Conservation (phyloP, 768 basidiomycete species). For the Boletus huronensis region DNA sequence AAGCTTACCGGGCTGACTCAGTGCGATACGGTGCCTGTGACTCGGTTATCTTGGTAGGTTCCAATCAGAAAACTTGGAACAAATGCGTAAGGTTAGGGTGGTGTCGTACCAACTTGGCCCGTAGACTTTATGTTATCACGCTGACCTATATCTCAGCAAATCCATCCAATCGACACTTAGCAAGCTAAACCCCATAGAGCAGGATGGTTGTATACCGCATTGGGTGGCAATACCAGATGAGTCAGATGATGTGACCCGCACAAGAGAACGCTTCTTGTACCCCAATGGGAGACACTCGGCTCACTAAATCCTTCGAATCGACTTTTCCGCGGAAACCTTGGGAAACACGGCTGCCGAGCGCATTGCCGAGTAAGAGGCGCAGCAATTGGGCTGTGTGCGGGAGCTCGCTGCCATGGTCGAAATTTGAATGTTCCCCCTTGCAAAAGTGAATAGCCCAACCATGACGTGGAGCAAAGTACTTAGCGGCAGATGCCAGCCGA, state of each 20-base stretch:
- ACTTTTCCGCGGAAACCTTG: constrained; percentile 1
- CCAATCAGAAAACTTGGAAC: constrained; percentile 3
- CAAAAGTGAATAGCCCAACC: neutral
- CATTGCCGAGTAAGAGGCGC: neutral
- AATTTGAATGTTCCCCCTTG: neutral
- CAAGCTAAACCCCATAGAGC: neutral
- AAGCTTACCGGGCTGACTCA: constrained; percentile 20
- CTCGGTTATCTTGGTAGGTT: neutral
- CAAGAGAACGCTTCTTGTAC: neutral
- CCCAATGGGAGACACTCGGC: neutral
- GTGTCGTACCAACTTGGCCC: neutral
- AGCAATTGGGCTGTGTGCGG: constrained; percentile 10
- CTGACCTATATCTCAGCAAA: neutral
- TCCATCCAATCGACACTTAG: neutral
- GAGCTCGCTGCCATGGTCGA: neutral
- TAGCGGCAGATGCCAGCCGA: neutral
- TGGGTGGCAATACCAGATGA: neutral
- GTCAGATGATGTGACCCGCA: too few species aligned
- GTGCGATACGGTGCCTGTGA: constrained; percentile 2
- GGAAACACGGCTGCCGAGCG: neutral
- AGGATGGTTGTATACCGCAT: neutral
- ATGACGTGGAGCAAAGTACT: neutral
- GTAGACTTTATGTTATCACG: neutral
- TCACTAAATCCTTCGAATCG: neutral
- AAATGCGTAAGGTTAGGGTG: neutral